Evolutionary conservation across 2,329 filamentous ascomycete species (phyloP), one percentile per base, ranked within the genome.

Genomic region (Fusarium austroafricanum): DNA sequence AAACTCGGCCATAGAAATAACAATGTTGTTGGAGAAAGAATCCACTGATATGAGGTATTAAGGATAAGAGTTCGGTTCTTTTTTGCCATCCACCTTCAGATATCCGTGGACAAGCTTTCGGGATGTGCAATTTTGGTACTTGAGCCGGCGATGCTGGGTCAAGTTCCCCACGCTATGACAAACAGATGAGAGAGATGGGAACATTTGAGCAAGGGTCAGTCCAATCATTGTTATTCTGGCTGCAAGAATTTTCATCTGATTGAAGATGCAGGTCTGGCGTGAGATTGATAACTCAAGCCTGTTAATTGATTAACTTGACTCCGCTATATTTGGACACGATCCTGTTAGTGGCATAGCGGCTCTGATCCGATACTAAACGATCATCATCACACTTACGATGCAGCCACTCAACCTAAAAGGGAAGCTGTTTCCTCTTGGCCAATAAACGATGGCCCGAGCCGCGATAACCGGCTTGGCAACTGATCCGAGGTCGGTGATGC

Each of bases 311-410:
- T 26, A 57, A 57, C 29, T 3, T 5, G 2, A 1, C 2, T 0
- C 0, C 2, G 1, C 7, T 8, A 0, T 6, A 2, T 0, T 0
- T 2, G 0, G 0, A 21, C 10, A 1, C 0, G 0, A 0, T 0
- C 4, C 0, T 37, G 38, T 43, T 56, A 57, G 29, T 37, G 9
- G 1, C 11, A 11, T 57, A 57, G n/a, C 31, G 29, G 5, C 6
- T 15, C 21, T 10, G 28, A 42, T 28, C 37, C 18, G 15, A 31
- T 15, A 21, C 29, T 54, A 28, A 28, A 5, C 7, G 11, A 21
- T 11, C 15, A 35, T 35, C 33, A n/a, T 10, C 6, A 7, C 31
- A 8, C 20, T 23, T 35, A 17, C 14, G 29, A 50, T 57, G 28
- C 28, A 44, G 33, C 28, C 28, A 54, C 42, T 29, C 18, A 17